Evolutionary conservation across 177 flowering plant species (phyloP), one percentile per base, ranked within the genome.

Genomic region (Vitis hybrid): DNA sequence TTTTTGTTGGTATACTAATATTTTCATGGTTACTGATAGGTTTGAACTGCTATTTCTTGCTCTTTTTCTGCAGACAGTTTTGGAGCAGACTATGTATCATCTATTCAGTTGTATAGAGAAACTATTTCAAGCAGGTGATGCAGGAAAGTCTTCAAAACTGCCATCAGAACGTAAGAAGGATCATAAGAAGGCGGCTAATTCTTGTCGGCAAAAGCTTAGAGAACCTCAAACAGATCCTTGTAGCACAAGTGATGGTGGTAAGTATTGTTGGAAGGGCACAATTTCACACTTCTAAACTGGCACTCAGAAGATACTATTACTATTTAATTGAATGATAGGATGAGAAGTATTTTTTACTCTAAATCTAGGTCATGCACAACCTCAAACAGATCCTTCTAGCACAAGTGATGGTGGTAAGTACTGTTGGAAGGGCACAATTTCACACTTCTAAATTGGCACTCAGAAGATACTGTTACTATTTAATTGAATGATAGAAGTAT

Each of bases 61-160:
- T 70, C 58, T 56, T 51, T 75, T 51, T 61, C 76, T 76, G 89
- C 71, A 53, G 76, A 76, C 70, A 12, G 18, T 67, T 22, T 61
- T 87, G 72, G 88, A 83, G 59, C 75, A 75, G 76, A 70, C 84
- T 19, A 22, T 87, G 76, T 77, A 80, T 69, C 89, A 87, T 80
- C 65, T 92, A 48, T 78, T 92, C 52, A 59, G 62, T 65, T 87
- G 95, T 72, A 68, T 78, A 18, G 80, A 81, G 62, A 82, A 84
- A 70, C 74, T 85, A 52, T 72, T 85, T 64, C 65, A 61, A 67
- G 76, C 78, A 31, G 67, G 60, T 53, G 50, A 71, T 56, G 66
- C 71, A 56, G 74, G 60, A 51, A 75, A 72, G 26, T 21, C 70
- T 14, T 70, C 72, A 57, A 68, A 66, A 18, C 70, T 62, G 63